Evolutionary conservation across 2,329 filamentous ascomycete genomes (phyloP).

Genomic region (Microsporum ferrugineum): DNA sequence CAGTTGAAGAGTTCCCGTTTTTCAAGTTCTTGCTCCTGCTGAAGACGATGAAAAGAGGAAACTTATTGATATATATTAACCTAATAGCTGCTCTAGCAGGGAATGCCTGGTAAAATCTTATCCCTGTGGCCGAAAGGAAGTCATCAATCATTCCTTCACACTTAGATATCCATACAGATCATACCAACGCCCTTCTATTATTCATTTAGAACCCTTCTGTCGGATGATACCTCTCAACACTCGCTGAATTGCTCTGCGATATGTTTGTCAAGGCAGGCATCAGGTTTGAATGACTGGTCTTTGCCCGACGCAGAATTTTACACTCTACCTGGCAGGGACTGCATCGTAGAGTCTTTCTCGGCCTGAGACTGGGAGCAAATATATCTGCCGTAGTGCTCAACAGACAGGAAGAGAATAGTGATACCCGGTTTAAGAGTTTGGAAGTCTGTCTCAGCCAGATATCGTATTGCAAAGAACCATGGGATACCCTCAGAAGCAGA

Average conservation of each 20-base stretch:
- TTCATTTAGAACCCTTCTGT: background rate
- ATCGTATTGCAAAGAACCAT: background rate
- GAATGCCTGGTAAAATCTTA: background rate
- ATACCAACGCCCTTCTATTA: background rate
- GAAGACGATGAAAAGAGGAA: background rate
- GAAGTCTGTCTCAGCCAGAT: background rate
- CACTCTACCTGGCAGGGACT: no score
- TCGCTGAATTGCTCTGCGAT: no score
- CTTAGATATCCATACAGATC: background rate
- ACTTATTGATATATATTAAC: background rate
- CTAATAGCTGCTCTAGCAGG: background rate
- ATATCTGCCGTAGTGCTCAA: background rate
- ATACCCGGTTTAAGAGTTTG: background rate
- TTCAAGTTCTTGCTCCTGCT: background rate
- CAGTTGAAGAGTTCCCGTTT: background rate
- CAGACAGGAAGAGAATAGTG: background rate
- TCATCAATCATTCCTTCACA: background rate
- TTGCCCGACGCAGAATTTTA: no score
- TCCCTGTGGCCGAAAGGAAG: background rate
- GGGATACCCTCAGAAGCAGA: background rate
- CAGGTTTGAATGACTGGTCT: no score
- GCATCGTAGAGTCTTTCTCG: background rate
- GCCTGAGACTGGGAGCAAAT: background rate
- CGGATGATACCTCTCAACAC: no score
- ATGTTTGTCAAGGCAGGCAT: no score